phyloP scores from a whole-genome alignment of 305 asterid genomes.

The Ilex paraguariensis region DNA sequence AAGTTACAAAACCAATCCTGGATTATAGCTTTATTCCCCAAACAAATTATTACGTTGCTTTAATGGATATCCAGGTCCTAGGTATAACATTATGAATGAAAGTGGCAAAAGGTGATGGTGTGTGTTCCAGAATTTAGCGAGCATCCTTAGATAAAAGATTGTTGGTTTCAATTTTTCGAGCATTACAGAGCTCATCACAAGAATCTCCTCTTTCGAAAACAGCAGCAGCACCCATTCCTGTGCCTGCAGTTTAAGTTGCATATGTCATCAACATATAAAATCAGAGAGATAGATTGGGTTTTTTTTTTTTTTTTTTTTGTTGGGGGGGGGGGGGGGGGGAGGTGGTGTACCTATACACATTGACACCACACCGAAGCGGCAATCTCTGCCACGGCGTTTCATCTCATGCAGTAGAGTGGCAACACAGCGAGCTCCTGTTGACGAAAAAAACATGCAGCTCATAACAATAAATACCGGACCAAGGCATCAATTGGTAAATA shows the following conservation, averaged over 20 bases:
- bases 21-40: too few species aligned
- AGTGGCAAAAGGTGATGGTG: not conserved
- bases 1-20: too few species aligned
- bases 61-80: too few species aligned
- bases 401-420: conserved; percentile 86
- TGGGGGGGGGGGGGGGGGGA: not conserved
- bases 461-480: too few species aligned
- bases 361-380: conserved; percentile 84
- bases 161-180: conserved; percentile 38
- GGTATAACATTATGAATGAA: too few species aligned
- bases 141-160: conserved; percentile 69
- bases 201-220: conserved; percentile 89
- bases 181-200: conserved; percentile 65
- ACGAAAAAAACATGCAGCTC: not conserved
- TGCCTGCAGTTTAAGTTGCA: conserved; percentile 45
- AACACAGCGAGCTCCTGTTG: conserved; percentile 88
- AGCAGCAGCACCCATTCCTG: conserved; percentile 98
- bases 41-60: too few species aligned
- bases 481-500: too few species aligned
- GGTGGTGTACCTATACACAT: conserved; percentile 74
- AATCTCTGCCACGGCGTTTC: conserved; percentile 95
- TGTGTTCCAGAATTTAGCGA: conserved; percentile 17
- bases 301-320: not conserved
- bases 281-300: not conserved
- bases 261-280: not conserved